Percentiles rank a stretch among this genome's conserved stretches.
These are phyloP conservation scores for Paracorniculantispora psalliotae DNA, from an alignment of 2,329 filamentous ascomycete species.

Conservation along the genomic window DNA sequence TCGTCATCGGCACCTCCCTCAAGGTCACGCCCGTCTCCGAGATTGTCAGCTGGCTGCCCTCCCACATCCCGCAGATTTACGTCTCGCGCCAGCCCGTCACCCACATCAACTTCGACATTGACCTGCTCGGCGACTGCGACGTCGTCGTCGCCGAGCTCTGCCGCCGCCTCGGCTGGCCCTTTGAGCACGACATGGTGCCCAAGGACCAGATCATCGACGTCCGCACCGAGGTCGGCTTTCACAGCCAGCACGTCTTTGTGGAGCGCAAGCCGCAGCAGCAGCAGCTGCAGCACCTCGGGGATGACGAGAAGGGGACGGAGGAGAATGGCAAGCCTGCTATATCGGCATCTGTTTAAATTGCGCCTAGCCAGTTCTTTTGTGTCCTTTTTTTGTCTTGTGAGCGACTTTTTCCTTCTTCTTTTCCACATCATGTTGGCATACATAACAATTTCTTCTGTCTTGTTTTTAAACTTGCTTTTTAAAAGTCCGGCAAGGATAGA, in stretches of 20 bases:
- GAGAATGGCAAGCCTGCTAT: not conserved
- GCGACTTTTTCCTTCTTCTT: not conserved
- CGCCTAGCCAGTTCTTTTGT: not conserved
- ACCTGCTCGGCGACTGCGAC: conserved; percentile 93
- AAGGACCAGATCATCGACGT: conserved; percentile 57
- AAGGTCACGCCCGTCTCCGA: conserved; percentile 95
- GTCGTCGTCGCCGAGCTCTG: conserved; percentile 84
- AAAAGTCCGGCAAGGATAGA: not conserved
- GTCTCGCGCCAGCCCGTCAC: conserved; percentile 78
- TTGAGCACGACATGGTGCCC: conserved; percentile 81
- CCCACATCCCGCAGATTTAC: conserved; percentile 83
- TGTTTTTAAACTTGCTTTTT: not conserved
- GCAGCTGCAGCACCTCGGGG: not conserved
- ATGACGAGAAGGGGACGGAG: not conserved
- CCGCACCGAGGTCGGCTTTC: conserved; percentile 29
- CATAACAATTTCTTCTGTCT: not conserved
- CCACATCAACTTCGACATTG: conserved; percentile 94
- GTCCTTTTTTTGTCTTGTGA: not conserved
- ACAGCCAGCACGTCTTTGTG: conserved; percentile 35
- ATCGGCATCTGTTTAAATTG: not conserved
- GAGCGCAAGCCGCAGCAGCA: conserved; percentile 13
- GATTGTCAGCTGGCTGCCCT: conserved; percentile 73
- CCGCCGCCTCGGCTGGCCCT: conserved; percentile 71
- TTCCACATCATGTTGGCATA: not conserved
- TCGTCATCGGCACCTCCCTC: conserved; percentile 93